These are phyloP conservation scores for Vitis labrusca DNA, from an alignment of 164 flowering plant genomes.

Conservation along the genomic window DNA sequence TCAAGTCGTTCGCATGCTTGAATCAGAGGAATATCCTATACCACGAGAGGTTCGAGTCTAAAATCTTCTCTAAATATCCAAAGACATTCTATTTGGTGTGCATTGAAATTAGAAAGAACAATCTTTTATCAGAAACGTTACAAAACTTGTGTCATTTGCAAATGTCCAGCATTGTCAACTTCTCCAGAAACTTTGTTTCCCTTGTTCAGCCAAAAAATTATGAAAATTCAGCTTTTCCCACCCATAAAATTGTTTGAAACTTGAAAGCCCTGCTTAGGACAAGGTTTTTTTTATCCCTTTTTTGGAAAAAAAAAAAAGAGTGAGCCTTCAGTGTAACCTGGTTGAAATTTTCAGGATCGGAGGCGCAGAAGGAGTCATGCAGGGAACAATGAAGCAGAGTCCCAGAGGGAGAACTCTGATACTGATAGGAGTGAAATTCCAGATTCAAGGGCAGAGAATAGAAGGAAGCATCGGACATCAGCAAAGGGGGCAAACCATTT, in stretches of 20 bases:
- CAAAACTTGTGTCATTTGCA: too few species aligned
- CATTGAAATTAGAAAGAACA: too few species aligned
- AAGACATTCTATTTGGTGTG: too few species aligned
- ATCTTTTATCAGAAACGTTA: too few species aligned
- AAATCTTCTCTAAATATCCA: too few species aligned
- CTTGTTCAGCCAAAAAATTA: too few species aligned
- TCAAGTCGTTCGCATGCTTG: conserved; percentile 10
- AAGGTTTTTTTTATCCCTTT: too few species aligned
- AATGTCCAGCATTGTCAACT: too few species aligned
- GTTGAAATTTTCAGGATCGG: conserved; percentile 33
- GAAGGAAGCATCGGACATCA: conserved; percentile 12
- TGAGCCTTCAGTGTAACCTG: not conserved
- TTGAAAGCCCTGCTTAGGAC: not conserved
- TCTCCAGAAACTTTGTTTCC: too few species aligned
- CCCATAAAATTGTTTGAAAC: not conserved
- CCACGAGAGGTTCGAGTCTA: conserved; percentile 8
- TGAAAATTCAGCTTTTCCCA: not conserved
- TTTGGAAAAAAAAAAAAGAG: too few species aligned
- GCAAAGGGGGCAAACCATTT: not conserved
- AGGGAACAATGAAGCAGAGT: conserved; percentile 23
- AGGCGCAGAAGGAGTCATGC: conserved; percentile 29
- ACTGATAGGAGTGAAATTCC: conserved; percentile 26
- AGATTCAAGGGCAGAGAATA: conserved; percentile 13
- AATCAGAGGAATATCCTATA: conserved; percentile 9
- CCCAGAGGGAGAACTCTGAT: conserved; percentile 26